Percentiles rank a stretch among this genome's conserved stretches.
Conservation (phyloP, 2,329 filamentous ascomycete species). For the Alternaria sp. region DNA sequence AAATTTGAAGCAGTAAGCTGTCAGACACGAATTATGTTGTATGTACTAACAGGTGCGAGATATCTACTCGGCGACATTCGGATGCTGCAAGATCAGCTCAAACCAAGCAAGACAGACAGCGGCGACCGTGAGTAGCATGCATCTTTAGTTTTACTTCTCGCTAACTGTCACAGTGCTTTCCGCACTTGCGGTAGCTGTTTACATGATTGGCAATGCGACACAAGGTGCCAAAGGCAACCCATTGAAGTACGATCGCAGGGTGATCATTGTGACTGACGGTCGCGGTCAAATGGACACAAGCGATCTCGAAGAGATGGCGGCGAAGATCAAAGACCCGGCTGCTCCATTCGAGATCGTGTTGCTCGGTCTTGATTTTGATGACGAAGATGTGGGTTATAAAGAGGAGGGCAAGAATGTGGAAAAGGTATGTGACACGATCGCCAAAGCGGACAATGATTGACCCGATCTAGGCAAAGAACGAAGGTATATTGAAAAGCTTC, state of each 20-base stretch:
- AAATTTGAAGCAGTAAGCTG: slow-evolving; percentile 64
- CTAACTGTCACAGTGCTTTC: slow-evolving; percentile 66
- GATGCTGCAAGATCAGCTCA: slow-evolving; percentile 67
- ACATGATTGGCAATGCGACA: slow-evolving; percentile 90
- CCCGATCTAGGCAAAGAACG: slow-evolving; percentile 67
- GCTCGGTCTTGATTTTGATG: slow-evolving; percentile 92
- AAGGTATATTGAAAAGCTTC: slow-evolving; percentile 69
- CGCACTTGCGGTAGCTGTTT: slow-evolving; percentile 81
- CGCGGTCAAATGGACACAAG: slow-evolving; percentile 74
- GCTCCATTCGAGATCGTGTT: slow-evolving; percentile 76
- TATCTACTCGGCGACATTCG: slow-evolving; percentile 73
- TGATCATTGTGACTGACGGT: slow-evolving; percentile 86
- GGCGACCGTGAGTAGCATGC: slow-evolving; percentile 70
- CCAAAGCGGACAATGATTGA: slow-evolving; percentile 17
- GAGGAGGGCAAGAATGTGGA: slow-evolving; percentile 79
- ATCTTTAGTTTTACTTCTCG: slow-evolving; percentile 8
- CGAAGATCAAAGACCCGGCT: slow-evolving; percentile 72
- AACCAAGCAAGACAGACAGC: slow-evolving; percentile 68
- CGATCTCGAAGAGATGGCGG: slow-evolving; percentile 71
- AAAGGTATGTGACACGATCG: slow-evolving; percentile 62
- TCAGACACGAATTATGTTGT: no score
- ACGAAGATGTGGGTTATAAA: slow-evolving; percentile 86
- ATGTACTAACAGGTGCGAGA: slow-evolving; percentile 38
- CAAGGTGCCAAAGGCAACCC: slow-evolving; percentile 64
- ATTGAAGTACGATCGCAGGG: slow-evolving; percentile 52